Evolutionary conservation across 495 filamentous ascomycete genomes (phyloP).

Genomic region (Letharia columbiana): DNA sequence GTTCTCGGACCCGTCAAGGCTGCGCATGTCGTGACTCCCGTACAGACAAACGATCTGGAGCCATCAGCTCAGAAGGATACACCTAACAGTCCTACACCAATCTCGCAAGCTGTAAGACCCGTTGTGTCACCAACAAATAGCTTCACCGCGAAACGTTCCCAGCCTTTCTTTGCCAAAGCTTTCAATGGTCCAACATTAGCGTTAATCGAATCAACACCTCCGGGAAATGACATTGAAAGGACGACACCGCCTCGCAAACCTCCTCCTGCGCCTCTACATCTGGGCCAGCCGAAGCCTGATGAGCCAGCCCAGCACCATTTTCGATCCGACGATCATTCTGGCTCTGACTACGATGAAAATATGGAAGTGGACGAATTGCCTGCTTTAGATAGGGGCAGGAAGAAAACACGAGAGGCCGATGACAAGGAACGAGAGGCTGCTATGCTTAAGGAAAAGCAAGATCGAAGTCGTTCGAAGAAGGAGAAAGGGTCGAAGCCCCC

Average conservation of each 20-base stretch:
- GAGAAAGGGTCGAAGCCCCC: conserved; percentile 44
- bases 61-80: neutral
- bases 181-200: conserved; percentile 18
- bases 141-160: conserved; percentile 27
- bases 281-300: conserved; percentile 40
- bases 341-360: conserved; percentile 78
- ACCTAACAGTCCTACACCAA: conserved; percentile 4
- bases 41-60: conserved; percentile 17
- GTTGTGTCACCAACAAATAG: conserved; percentile 25
- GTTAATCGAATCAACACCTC: conserved; percentile 21
- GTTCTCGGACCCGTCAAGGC: conserved; percentile 15
- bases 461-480: conserved; percentile 55
- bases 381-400: conserved; percentile 59
- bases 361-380: conserved; percentile 56
- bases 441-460: conserved; percentile 52
- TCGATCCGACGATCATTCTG: conserved; percentile 53
- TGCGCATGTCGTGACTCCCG: conserved; percentile 11
- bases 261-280: conserved; percentile 75
- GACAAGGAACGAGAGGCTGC: conserved; percentile 67
- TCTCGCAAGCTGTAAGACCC: conserved; percentile 16
- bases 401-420: conserved; percentile 82
- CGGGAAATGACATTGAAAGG: conserved; percentile 21
- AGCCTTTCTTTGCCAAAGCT: conserved; percentile 20
- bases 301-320: conserved; percentile 38
- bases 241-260: conserved; percentile 60